These are phyloP conservation scores for Daldinia grandis DNA, from an alignment of 495 filamentous ascomycete species.

Conservation along the genomic window DNA sequence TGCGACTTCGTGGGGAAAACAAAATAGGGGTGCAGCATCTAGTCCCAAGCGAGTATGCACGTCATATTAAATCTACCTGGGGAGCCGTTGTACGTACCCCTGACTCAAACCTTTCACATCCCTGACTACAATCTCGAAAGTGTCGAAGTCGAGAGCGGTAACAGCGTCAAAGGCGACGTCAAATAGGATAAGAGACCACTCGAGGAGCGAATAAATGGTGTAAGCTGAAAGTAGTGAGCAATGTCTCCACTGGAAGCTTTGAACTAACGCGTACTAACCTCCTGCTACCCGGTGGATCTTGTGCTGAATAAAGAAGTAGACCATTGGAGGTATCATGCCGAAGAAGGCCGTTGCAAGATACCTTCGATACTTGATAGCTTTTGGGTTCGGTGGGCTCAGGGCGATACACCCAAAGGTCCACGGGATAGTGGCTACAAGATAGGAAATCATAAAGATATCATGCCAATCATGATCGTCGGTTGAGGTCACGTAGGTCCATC, in stretches of 20 bases:
- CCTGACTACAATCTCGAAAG: conserved; percentile 86
- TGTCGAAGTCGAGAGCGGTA: conserved; percentile 92
- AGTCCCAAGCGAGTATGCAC: conserved; percentile 43
- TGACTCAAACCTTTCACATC: conserved; percentile 91
- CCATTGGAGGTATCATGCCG: conserved; percentile 84
- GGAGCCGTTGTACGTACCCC: conserved; percentile 99
- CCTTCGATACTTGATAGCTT: conserved; percentile 88
- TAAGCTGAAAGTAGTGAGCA: conserved; percentile 70
- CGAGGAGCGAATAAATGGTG: conserved; percentile 98
- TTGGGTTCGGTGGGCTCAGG: conserved; percentile 85
- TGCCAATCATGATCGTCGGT: conserved; percentile 99
- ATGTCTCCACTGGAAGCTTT: conserved; percentile 18
- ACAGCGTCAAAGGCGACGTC: conserved; percentile 98
- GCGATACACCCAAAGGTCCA: conserved; percentile 94
- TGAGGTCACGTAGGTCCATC: conserved; percentile 98
- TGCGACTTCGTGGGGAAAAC: not conserved
- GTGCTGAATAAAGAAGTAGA: conserved; percentile 99
- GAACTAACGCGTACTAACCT: conserved; percentile 66
- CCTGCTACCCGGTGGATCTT: conserved; percentile 94
- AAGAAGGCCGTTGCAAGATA: conserved; percentile 87
- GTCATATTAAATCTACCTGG: conserved; percentile 65
- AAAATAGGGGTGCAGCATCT: conserved; percentile 15
- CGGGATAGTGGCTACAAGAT: conserved; percentile 90
- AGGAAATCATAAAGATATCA: conserved; percentile 99
- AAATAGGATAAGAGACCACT: conserved; percentile 94